Evolutionary conservation across 805 yeast genomes (phyloP).

Genomic region (Barnettozyma sp.): DNA sequence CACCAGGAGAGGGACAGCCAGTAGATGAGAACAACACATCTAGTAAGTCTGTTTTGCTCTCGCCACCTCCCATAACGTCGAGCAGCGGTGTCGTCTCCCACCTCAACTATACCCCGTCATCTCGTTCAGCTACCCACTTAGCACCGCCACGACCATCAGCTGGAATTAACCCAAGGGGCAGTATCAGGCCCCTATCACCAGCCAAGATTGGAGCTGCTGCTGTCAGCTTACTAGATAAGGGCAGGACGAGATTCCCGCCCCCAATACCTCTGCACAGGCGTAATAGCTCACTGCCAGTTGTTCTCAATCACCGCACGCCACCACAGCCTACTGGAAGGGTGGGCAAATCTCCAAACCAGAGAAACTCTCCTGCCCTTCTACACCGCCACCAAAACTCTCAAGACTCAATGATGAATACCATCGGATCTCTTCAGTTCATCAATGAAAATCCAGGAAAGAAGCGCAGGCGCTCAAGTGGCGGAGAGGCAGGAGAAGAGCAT

Average conservation of each 20-base stretch:
- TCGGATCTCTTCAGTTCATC: constrained; percentile 24
- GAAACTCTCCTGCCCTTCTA: no score
- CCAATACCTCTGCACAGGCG: constrained; percentile 31
- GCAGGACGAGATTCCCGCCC: constrained; percentile 22
- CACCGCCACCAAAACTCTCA: constrained; percentile 23
- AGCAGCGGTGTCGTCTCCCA: neutral
- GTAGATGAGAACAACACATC: no score
- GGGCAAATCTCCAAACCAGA: constrained; percentile 22
- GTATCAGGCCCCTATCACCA: constrained; percentile 48
- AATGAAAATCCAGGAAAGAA: constrained; percentile 25
- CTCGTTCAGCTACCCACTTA: constrained; percentile 9
- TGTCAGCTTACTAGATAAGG: constrained; percentile 41
- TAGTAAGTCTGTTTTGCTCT: no score
- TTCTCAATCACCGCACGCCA: constrained; percentile 6
- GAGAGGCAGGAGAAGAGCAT: neutral
- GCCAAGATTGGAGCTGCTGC: constrained; percentile 70
- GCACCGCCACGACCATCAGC: constrained; percentile 16
- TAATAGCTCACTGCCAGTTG: constrained; percentile 34
- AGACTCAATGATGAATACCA: constrained; percentile 23
- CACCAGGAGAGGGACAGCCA: no score
- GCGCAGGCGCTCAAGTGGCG: constrained; percentile 22
- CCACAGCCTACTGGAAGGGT: constrained; percentile 10
- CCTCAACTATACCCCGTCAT: neutral
- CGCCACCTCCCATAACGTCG: constrained; percentile 1
- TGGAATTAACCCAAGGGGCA: neutral